Conservation (phyloP, 1,284 basidiomycete genomes). For the Cystobasidium pallidum region DNA sequence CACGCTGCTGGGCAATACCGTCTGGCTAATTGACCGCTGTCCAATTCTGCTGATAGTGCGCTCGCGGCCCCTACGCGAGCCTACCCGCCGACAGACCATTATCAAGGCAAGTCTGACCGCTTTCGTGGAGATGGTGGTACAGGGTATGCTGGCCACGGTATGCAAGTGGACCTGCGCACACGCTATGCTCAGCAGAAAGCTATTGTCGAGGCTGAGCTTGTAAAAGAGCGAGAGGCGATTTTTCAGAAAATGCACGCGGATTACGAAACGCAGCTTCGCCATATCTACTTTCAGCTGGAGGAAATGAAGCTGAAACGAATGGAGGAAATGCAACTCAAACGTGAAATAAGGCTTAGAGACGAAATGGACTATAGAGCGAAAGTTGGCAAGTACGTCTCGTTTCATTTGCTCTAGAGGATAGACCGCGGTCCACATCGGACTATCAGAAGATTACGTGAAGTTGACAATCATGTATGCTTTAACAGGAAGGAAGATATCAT, state of each 20-base stretch:
- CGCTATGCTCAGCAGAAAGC: not conserved
- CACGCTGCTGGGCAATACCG: too few species aligned
- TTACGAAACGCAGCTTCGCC: not conserved
- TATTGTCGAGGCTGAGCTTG: conserved; percentile 1
- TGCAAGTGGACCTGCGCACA: not conserved
- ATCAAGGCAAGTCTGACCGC: not conserved
- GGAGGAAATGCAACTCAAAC: not conserved
- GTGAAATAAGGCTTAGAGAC: not conserved
- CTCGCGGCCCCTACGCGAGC: not conserved
- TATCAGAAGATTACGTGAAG: too few species aligned
- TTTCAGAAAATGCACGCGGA: not conserved
- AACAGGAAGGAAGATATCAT: conserved; percentile 28
- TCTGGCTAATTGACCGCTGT: too few species aligned
- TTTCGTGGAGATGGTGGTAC: not conserved
- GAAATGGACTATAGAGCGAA: conserved; percentile 5
- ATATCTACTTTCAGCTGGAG: not conserved
- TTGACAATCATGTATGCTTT: not conserved
- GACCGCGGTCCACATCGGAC: too few species aligned
- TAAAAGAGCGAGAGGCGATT: not conserved
- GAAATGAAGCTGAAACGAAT: not conserved
- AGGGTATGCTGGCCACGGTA: not conserved
- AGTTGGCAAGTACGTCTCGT: conserved; percentile 10
- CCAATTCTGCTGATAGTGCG: not conserved
- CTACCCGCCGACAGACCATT: not conserved
- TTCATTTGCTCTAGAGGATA: too few species aligned